A percentile compares a stretch with the other conserved stretches of the same genome.
Evolutionary conservation across 164 flowering plant genomes (phyloP).

Genomic region (Santalum album): DNA sequence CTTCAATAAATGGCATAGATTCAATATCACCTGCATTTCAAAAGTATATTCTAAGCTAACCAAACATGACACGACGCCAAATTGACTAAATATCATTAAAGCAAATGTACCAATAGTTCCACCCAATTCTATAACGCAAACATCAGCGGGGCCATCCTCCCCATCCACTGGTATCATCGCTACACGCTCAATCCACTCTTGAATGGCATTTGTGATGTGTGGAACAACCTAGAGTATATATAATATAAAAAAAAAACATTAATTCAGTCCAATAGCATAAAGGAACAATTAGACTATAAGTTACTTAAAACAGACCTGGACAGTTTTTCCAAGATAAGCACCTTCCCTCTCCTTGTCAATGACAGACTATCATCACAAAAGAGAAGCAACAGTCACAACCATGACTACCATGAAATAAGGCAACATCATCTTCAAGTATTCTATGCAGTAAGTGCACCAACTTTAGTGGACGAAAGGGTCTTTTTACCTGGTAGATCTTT

Average conservation of each 20-base stretch:
- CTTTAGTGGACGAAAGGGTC: not conserved
- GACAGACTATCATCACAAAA: not conserved
- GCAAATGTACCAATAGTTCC: not conserved
- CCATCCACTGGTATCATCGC: constrained; percentile 2
- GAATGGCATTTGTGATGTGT: constrained; percentile 1
- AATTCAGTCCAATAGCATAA: not conserved
- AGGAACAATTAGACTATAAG: not conserved
- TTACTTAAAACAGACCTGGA: not conserved
- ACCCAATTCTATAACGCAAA: constrained; percentile 2
- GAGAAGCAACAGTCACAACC: not conserved
- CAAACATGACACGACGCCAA: not conserved
- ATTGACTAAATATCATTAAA: not conserved
- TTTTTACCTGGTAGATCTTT: not conserved
- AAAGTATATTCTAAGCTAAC: not conserved
- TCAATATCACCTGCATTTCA: constrained; percentile 81
- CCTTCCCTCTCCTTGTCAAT: not conserved
- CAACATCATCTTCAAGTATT: not conserved
- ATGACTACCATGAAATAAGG: not conserved
- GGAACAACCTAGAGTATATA: constrained; percentile 3
- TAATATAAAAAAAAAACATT: not conserved
- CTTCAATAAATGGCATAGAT: constrained; percentile 91
- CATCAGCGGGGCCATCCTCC: not conserved
- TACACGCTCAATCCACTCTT: constrained; percentile 4
- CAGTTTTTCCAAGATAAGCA: constrained; percentile 5
- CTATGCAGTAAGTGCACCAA: not conserved